Evolutionary conservation across 2,329 filamentous ascomycete species (phyloP), one percentile per base, ranked within the genome.

Genomic region (Aspergillus texensis): DNA sequence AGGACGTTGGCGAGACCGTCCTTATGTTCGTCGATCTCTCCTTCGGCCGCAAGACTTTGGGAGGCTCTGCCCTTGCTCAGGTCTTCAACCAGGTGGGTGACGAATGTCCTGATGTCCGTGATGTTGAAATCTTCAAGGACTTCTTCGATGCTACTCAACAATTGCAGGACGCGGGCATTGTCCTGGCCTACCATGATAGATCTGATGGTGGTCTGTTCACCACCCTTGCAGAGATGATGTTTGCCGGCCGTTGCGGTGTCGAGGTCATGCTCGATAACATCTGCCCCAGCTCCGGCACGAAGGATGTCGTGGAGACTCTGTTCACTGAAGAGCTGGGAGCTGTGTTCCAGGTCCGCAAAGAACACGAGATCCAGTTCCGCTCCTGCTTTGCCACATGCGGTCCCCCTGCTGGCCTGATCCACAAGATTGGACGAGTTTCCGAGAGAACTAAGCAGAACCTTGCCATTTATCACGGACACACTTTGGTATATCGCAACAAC

Each of bases 311-410:
- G 9, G 88, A 93, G 61, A 86, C 91, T 0, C 86, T 99, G 24
- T 98, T 99, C 86, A 97, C 94, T 77, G 95, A 98, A 79, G 95
- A 98, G 77, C 87, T 98, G 24, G 95, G 95, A 67, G 94, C 94
- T 19, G 91, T 98, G 36, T 98, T 98, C 88, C 95, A 99, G 78
- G 89, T 98, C 59, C 90, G 91, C 70, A 93, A 92, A 78, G 85
- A 87, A 58, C 89, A 97, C 69, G 92, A 97, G 79, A 90, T 86
- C 63, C 88, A 90, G 65, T 98, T 98, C 85, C 90, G 90, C 72
- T 87, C 91, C 63, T 96, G 93, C 77, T 97, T 98, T 75, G 92
- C 94, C 36, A 96, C 93, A 8, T 96, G 92, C 77, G 92, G 94
- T 5, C 92, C 92, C 58, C 92, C 93, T 61, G 84, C 88, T 9